phyloP scores from a whole-genome alignment of 495 filamentous ascomycete species.

The Friedmanniomyces endolithicus region DNA sequence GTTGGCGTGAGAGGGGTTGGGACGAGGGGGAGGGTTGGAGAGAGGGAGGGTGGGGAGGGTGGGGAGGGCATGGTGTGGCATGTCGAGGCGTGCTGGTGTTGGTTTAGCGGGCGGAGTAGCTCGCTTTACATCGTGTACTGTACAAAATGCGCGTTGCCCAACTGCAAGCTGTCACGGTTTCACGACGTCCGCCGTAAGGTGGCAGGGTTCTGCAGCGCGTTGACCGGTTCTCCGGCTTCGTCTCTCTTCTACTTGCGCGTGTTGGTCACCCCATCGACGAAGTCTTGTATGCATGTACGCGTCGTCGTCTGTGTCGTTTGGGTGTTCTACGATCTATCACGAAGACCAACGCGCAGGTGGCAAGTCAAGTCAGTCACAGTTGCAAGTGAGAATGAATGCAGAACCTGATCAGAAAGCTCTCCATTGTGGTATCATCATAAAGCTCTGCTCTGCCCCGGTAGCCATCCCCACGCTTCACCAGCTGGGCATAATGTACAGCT shows the following conservation, averaged over 20 bases:
- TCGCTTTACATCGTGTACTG: background rate
- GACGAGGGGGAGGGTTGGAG: background rate
- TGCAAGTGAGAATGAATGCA: background rate
- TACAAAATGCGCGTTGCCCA: too few relatives aligned
- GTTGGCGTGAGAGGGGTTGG: conserved; percentile 36
- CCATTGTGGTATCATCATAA: conserved; percentile 21
- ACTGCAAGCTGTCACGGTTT: too few relatives aligned
- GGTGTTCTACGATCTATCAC: too few relatives aligned
- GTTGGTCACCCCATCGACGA: too few relatives aligned
- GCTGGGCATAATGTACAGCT: conserved; percentile 20
- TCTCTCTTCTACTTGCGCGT: too few relatives aligned
- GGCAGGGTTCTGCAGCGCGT: background rate
- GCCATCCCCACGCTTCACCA: conserved; percentile 1
- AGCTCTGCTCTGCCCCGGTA: conserved; percentile 6
- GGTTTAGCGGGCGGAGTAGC: background rate
- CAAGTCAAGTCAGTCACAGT: too few relatives aligned
- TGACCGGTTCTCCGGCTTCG: background rate
- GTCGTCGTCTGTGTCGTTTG: too few relatives aligned
- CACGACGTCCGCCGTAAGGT: too few relatives aligned
- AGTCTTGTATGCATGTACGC: too few relatives aligned
- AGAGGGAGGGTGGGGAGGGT: background rate
- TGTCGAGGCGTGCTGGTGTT: background rate
- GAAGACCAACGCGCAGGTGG: too few relatives aligned
- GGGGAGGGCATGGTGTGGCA: background rate
- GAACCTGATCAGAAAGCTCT: conserved; percentile 17